phyloP scores from a whole-genome alignment of 1,284 basidiomycete species.

The Moesziomyces parantarcticus region DNA sequence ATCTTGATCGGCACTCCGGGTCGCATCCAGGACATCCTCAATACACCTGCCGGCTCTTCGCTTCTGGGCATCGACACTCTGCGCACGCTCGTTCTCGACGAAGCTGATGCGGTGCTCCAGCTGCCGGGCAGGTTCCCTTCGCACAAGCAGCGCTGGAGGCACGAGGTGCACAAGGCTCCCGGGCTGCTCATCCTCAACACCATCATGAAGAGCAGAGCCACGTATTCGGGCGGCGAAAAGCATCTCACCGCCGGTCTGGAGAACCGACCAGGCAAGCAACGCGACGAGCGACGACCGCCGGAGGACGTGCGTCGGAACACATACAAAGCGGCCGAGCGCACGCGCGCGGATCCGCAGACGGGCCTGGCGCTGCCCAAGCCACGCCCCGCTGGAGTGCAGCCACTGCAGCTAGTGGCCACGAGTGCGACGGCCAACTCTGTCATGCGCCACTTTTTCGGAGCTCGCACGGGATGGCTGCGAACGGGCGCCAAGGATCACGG shows the following conservation, averaged over 20 bases:
- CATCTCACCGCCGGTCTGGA: constrained; percentile 59
- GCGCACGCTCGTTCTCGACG: constrained; percentile 62
- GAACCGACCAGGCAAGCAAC: constrained; percentile 33
- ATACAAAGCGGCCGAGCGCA: constrained; percentile 52
- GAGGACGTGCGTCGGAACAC: constrained; percentile 54
- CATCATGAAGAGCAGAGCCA: constrained; percentile 56
- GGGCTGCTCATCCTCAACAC: constrained; percentile 57
- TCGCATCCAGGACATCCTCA: constrained; percentile 57
- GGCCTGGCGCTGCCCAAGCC: constrained; percentile 37
- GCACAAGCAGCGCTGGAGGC: constrained; percentile 59
- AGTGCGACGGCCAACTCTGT: constrained; percentile 66
- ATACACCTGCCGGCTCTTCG: constrained; percentile 38
- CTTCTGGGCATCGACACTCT: constrained; percentile 57
- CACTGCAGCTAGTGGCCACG: constrained; percentile 60
- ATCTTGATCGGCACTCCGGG: constrained; percentile 63
- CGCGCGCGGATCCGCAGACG: constrained; percentile 8
- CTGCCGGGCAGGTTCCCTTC: constrained; percentile 63
- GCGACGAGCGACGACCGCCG: constrained; percentile 51
- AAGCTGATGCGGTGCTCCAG: constrained; percentile 63
- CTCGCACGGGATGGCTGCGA: constrained; percentile 65
- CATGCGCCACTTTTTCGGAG: constrained; percentile 64
- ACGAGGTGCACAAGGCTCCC: constrained; percentile 59
- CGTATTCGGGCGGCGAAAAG: constrained; percentile 58
- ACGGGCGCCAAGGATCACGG: constrained; percentile 52
- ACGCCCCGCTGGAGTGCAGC: constrained; percentile 33